A percentile compares a stretch with the other conserved stretches of the same genome.
Evolutionary conservation across 352 stramenopile genomes (phyloP).

Genomic region (Phytopythium delawarense): DNA sequence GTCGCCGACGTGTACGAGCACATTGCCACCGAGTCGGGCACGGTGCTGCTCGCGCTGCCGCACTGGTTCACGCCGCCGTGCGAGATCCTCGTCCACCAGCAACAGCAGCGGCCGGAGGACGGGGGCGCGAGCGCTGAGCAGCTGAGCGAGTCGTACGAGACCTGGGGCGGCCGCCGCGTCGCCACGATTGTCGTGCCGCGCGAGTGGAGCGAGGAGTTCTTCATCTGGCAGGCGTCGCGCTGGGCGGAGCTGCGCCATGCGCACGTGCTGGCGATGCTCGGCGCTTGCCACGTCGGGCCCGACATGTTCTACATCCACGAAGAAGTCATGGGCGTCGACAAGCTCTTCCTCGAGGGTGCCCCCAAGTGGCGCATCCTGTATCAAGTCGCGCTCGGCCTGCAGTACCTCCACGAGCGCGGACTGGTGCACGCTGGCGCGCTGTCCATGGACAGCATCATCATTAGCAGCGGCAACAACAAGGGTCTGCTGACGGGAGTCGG

Average conservation of each 20-base stretch:
- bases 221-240: conserved; percentile 18
- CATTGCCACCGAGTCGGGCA: conserved; percentile 13
- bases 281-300: conserved; percentile 28
- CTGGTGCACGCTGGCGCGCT: conserved; percentile 15
- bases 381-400: conserved; percentile 22
- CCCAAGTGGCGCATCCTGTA: conserved; percentile 17
- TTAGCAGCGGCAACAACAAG: conserved; percentile 9
- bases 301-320: conserved; percentile 17
- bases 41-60: conserved; percentile 12
- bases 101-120: conserved; percentile 1
- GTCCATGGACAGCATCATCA: conserved; percentile 10
- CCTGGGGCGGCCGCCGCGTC: conserved; percentile 18
- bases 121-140: not conserved
- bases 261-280: conserved; percentile 29
- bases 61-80: conserved; percentile 28
- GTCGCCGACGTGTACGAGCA: conserved; percentile 16
- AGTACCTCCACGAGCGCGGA: conserved; percentile 27
- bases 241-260: conserved; percentile 30
- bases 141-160: conserved; percentile 14
- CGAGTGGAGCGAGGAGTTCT: conserved; percentile 22
- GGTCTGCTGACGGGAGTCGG: conserved; percentile 6
- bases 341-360: conserved; percentile 23
- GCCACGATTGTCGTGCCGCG: conserved; percentile 10
- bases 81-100: conserved; percentile 8
- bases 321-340: conserved; percentile 9